These are phyloP conservation scores for Myriosclerotinia curreyana DNA, from an alignment of 2,329 filamentous ascomycete genomes.

Conservation along the genomic window DNA sequence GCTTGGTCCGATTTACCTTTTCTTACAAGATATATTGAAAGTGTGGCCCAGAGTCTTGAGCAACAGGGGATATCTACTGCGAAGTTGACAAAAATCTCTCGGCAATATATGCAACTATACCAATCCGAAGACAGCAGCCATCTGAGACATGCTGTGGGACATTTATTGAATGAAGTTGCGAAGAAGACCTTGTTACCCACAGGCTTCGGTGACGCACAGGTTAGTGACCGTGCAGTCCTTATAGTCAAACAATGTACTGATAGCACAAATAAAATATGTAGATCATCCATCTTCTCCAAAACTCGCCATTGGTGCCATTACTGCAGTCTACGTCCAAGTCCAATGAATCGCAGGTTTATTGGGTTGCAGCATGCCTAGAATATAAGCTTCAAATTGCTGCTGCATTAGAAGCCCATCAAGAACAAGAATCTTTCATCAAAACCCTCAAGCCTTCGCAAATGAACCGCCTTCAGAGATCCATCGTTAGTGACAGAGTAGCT, in stretches of 20 bases:
- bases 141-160: constrained; percentile 31
- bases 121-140: constrained; percentile 30
- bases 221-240: constrained; percentile 41
- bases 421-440: constrained; percentile 44
- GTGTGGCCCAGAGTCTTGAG: constrained; percentile 2
- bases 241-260: constrained; percentile 38
- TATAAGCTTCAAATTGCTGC: constrained; percentile 46
- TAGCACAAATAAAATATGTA: constrained; percentile 41
- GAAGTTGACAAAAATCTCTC: neutral
- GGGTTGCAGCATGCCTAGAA: constrained; percentile 54
- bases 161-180: constrained; percentile 33
- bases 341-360: constrained; percentile 42
- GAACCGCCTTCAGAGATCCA: constrained; percentile 60
- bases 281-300: constrained; percentile 59
- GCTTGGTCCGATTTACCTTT: constrained; percentile 37
- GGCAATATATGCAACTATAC: constrained; percentile 32
- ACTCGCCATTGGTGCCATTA: constrained; percentile 51
- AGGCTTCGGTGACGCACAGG: constrained; percentile 45
- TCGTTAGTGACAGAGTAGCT: constrained; percentile 52
- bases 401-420: constrained; percentile 45
- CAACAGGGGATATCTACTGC: neutral
- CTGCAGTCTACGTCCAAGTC: constrained; percentile 42
- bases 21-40: constrained; percentile 34
- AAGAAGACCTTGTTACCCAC: constrained; percentile 28
- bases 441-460: constrained; percentile 51